Base-by-base conservation (phyloP, 1,139 yeast genomes). In the Meyerozyma carpophila region DNA sequence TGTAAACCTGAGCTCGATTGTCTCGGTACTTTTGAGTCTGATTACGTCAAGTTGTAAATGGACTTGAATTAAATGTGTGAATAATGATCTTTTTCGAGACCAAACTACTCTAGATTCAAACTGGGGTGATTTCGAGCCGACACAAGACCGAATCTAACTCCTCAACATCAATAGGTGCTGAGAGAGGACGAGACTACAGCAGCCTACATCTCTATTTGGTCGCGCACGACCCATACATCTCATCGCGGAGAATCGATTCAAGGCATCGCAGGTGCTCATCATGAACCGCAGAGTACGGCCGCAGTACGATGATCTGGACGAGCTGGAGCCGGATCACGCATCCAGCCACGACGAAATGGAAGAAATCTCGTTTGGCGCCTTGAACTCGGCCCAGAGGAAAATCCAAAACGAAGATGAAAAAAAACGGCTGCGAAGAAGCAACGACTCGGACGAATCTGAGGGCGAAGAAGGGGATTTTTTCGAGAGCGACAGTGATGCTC, bases 281-380 rank as follows among this genome's bases (percentile, higher is more conserved):
- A 31, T 13, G 34, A 31, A 31, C 34, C 16, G 20, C 16, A 11
- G 34, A 31, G 43, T 56, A 29, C 49, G 52, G 49, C 61, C 62
- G 3, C 43, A 52, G n/a, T 54, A 45, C 28, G 45, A 44, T 16
- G 47, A 46, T 4, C 51, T 44, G 14, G 50, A 48, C 9, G 58
- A 52, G 13, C 56, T 60, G 8, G 63, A 55, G 11, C 53, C 53
- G 11, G 64, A 60, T 32, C 43, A 41, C 42, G 37, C 45, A 32
- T 42, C 49, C 21, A 38, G 53, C 32, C 70, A 62, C 40, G 73
- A 70, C 46, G 79, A 68, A 32, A 44, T 72, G 48, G 56, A 63
- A 13, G 62, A 71, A 3, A 55, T 81, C 20, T 79, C 87, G 3
- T 82, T 82, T 64, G 86, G 83, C 2, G 73, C 84, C 4, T 62